These are phyloP conservation scores for Bruguiera sexangula DNA, from an alignment of 345 rosid genomes.

Conservation along the genomic window DNA sequence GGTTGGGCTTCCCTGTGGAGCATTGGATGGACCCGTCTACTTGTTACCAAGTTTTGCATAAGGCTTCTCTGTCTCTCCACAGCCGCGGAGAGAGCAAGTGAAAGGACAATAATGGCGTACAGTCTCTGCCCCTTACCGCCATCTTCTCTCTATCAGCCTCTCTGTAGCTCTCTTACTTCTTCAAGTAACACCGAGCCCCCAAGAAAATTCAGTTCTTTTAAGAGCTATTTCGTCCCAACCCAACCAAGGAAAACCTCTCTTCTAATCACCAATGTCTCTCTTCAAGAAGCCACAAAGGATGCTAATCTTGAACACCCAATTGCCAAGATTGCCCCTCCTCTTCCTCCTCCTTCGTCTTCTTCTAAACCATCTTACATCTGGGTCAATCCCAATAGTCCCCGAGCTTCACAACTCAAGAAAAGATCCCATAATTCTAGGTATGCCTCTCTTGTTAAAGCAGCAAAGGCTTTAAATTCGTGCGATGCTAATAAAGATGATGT, in stretches of 20 bases:
- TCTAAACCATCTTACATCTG: constrained; percentile 46
- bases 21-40: no score
- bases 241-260: constrained; percentile 28
- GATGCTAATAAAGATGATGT: constrained; percentile 40
- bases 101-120: constrained; percentile 43
- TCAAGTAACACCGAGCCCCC: constrained; percentile 26
- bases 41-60: no score
- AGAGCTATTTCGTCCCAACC: constrained; percentile 16
- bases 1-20: no score
- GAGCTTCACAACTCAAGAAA: constrained; percentile 58
- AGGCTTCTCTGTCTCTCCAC: no score
- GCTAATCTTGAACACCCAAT: constrained; percentile 20
- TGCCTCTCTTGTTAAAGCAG: constrained; percentile 52
- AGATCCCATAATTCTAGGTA: constrained; percentile 77
- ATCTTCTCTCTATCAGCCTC: constrained; percentile 42
- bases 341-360: background rate
- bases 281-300: constrained; percentile 30
- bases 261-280: constrained; percentile 43
- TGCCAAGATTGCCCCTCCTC: constrained; percentile 23
- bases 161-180: constrained; percentile 32
- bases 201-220: constrained; percentile 19
- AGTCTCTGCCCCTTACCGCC: constrained; percentile 39
- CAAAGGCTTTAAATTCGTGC: constrained; percentile 57
- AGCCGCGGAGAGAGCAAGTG: no score
- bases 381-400: constrained; percentile 83